A percentile compares a stretch with the other conserved stretches of the same genome.
These are phyloP conservation scores for Cyclotella atomus DNA, from an alignment of 108 stramenopile species.

Conservation along the genomic window DNA sequence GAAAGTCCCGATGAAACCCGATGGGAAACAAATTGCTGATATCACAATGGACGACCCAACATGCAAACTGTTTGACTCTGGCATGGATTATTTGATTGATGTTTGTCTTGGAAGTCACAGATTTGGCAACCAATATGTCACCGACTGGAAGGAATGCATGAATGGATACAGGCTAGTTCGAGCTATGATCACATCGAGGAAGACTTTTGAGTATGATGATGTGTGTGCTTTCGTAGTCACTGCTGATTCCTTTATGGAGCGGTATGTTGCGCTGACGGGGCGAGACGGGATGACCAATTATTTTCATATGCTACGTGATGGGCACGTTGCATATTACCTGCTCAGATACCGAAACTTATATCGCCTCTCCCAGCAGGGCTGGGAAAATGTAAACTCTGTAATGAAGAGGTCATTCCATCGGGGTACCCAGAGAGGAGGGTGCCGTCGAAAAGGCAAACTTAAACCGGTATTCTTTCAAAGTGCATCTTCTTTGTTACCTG, in stretches of 20 bases:
- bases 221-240: background rate
- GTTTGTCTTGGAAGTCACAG: background rate
- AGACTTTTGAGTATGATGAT: background rate
- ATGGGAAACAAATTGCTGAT: background rate
- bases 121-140: background rate
- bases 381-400: constrained; percentile 12
- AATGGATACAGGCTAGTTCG: background rate
- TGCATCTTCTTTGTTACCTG: too few relatives aligned
- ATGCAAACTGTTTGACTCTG: background rate
- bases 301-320: constrained; percentile 12
- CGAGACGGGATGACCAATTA: constrained; percentile 19
- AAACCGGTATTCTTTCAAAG: constrained; percentile 1
- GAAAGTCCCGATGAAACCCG: background rate
- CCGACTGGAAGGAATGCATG: background rate
- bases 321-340: constrained; percentile 10
- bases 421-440: constrained; percentile 3
- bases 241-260: background rate
- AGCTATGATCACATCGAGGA: background rate
- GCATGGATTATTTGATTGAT: constrained; percentile 3
- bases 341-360: constrained; percentile 5
- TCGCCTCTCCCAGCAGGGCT: constrained; percentile 19
- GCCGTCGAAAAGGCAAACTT: background rate
- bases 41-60: background rate
- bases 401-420: constrained; percentile 1
- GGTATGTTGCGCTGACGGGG: constrained; percentile 6